phyloP scores from a whole-genome alignment of 495 filamentous ascomycete genomes.

The Aspergillus olivimuriae region DNA sequence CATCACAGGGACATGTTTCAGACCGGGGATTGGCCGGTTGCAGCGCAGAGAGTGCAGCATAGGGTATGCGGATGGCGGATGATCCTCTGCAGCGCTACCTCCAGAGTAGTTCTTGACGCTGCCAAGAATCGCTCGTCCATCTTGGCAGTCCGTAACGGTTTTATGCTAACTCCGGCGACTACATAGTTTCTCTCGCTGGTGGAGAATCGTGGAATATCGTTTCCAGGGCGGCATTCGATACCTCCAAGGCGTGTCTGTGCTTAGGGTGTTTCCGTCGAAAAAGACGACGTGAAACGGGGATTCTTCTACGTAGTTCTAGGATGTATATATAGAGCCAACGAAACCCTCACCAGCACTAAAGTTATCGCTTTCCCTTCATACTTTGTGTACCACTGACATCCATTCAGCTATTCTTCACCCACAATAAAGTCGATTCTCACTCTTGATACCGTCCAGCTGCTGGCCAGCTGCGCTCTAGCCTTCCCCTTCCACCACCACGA shows the following conservation, averaged over 20 bases:
- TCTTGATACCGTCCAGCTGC: constrained; percentile 13
- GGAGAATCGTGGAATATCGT: neutral
- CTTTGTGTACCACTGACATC: no score
- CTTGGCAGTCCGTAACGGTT: neutral
- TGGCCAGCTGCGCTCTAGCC: constrained; percentile 13
- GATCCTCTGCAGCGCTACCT: no score
- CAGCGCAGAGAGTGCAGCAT: no score
- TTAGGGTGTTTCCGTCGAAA: no score
- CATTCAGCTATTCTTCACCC: neutral
- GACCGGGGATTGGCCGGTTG: neutral
- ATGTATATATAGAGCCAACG: no score
- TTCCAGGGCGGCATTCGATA: no score
- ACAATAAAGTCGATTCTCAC: constrained; percentile 12
- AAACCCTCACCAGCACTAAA: no score
- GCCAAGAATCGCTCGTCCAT: neutral
- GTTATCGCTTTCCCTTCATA: no score
- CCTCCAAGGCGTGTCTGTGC: no score
- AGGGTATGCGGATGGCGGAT: no score
- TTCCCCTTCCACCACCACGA: constrained; percentile 6
- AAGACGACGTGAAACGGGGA: no score
- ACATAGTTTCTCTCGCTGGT: neutral
- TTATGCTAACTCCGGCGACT: neutral
- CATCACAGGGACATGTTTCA: neutral
- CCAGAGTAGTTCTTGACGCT: neutral
- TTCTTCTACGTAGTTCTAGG: no score